A percentile compares a stretch with the other conserved stretches of the same genome.
Conservation (phyloP, 2,329 filamentous ascomycete species). For the Claviceps sp. region DNA sequence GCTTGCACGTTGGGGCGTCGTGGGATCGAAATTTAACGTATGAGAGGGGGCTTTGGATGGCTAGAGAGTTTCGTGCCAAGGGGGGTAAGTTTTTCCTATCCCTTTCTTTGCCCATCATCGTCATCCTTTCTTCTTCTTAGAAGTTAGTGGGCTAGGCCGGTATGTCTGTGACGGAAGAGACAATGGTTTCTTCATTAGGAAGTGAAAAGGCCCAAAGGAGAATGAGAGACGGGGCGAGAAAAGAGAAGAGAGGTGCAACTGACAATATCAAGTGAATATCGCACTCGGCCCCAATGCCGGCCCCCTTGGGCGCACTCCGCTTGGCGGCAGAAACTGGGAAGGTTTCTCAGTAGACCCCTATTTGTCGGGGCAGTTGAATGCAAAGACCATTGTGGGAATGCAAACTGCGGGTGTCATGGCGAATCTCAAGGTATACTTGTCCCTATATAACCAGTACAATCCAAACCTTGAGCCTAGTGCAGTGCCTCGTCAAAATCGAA, state of each 20-base stretch:
- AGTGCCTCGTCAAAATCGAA: no score
- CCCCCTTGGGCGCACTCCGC: slow-evolving; percentile 55
- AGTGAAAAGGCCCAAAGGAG: no score
- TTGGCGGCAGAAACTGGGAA: slow-evolving; percentile 65
- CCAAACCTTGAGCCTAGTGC: no score
- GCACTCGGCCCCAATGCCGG: slow-evolving; percentile 60
- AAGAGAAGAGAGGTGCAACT: background rate
- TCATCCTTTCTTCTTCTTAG: background rate
- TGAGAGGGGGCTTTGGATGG: slow-evolving; percentile 37
- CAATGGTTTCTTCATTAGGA: background rate
- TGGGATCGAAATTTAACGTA: slow-evolving; percentile 44
- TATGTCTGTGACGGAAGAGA: background rate
- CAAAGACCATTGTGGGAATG: slow-evolving; percentile 61
- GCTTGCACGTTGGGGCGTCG: slow-evolving; percentile 32
- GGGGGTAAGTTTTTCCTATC: slow-evolving; percentile 31
- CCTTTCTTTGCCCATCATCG: background rate
- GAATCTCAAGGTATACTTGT: slow-evolving; percentile 42
- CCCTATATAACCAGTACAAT: no score
- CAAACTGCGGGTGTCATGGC: slow-evolving; percentile 70
- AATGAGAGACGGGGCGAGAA: background rate
- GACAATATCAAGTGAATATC: slow-evolving; percentile 44
- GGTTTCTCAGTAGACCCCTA: slow-evolving; percentile 59
- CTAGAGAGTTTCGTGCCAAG: slow-evolving; percentile 41
- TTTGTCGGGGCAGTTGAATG: slow-evolving; percentile 55
- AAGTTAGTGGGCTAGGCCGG: no score